These are phyloP conservation scores for Aspergillus biplanus DNA, from an alignment of 495 filamentous ascomycete genomes.

Conservation along the genomic window DNA sequence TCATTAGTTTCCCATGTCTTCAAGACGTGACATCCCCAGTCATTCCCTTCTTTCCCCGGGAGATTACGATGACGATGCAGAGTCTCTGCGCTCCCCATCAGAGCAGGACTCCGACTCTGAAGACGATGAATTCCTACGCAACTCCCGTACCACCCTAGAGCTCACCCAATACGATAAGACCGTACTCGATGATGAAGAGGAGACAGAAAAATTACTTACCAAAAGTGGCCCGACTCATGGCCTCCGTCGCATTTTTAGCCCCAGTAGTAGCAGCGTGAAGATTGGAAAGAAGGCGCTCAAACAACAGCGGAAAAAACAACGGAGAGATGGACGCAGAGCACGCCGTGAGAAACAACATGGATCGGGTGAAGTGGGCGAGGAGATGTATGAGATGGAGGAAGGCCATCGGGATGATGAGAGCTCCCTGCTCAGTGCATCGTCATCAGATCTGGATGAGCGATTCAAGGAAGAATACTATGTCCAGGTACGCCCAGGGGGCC, in stretches of 20 bases:
- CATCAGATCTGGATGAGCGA: conserved; percentile 46
- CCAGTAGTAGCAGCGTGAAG: conserved; percentile 44
- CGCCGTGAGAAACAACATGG: conserved; percentile 55
- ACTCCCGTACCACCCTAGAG: conserved; percentile 70
- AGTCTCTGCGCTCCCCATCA: conserved; percentile 65
- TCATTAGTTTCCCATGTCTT: conserved; percentile 30
- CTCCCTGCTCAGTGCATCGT: conserved; percentile 43
- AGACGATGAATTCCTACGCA: conserved; percentile 68
- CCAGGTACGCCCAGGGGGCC: conserved; percentile 28
- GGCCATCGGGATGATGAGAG: conserved; percentile 69
- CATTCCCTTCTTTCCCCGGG: conserved; percentile 62
- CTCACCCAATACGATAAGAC: conserved; percentile 70
- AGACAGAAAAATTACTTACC: conserved; percentile 76
- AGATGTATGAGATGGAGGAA: conserved; percentile 91
- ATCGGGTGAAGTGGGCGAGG: conserved; percentile 69
- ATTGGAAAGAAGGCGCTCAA: conserved; percentile 61
- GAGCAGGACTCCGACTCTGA: conserved; percentile 79
- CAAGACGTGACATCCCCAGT: conserved; percentile 28
- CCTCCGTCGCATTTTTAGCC: conserved; percentile 52
- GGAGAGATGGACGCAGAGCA: conserved; percentile 49
- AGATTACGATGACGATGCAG: conserved; percentile 69
- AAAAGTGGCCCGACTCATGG: conserved; percentile 53
- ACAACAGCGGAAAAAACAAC: conserved; percentile 48
- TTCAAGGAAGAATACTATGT: conserved; percentile 36
- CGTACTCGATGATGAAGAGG: conserved; percentile 87